phyloP scores from a whole-genome alignment of 495 filamentous ascomycete species.

The Daldinia loculata region DNA sequence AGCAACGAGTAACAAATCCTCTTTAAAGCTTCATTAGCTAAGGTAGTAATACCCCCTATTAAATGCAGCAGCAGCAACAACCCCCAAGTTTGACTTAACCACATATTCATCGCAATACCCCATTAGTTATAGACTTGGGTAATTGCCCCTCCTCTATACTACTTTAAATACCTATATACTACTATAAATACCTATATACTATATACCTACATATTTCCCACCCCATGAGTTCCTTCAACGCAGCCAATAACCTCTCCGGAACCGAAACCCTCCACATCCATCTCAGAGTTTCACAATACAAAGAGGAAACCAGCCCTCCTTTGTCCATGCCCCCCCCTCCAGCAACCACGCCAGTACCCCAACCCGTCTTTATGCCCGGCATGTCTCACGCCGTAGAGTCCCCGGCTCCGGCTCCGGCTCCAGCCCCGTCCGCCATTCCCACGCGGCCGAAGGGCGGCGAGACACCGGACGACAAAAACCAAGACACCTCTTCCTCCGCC shows the following conservation, averaged over 20 bases:
- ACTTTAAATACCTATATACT: neutral
- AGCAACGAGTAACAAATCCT: neutral
- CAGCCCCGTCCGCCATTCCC: conserved; percentile 29
- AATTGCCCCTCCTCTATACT: neutral
- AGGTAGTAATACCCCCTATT: neutral
- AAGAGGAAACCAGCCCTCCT: neutral
- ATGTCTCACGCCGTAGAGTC: conserved; percentile 36
- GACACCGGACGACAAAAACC: neutral
- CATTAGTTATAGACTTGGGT: neutral
- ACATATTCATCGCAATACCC: neutral
- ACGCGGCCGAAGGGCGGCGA: neutral
- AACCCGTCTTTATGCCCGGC: conserved; percentile 43
- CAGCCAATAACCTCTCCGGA: conserved; percentile 9
- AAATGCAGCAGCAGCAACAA: neutral
- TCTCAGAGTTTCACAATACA: conserved; percentile 18
- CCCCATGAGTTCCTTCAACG: conserved; percentile 19
- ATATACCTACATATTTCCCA: neutral
- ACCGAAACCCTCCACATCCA: conserved; percentile 17
- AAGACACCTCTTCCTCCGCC: neutral
- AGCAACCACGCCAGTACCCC: conserved; percentile 45
- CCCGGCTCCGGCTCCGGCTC: neutral
- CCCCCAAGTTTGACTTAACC: neutral
- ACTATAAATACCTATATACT: neutral
- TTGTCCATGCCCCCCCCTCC: conserved; percentile 42
- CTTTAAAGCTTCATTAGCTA: neutral